These are phyloP conservation scores for Taxawa tesnikishii DNA, from an alignment of 2,329 filamentous ascomycete genomes.

Conservation along the genomic window DNA sequence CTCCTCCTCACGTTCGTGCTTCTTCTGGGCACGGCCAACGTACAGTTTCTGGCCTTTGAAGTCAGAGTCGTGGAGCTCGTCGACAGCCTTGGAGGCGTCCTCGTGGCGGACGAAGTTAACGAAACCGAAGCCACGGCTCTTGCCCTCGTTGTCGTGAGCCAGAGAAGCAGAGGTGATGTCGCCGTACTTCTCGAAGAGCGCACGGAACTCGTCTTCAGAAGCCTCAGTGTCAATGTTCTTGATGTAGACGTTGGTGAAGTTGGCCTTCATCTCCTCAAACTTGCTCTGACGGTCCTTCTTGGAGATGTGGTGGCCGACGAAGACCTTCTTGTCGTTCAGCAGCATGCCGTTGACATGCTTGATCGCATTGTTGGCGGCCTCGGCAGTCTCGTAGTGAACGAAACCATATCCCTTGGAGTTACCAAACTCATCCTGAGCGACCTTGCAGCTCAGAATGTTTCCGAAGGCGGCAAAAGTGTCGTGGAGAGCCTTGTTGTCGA, in stretches of 20 bases:
- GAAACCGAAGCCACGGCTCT: constrained; percentile 89
- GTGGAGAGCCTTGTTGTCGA: constrained; percentile 99
- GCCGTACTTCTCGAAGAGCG: constrained; percentile 82
- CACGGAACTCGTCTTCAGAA: constrained; percentile 87
- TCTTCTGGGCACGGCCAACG: constrained; percentile 98
- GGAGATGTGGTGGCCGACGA: constrained; percentile 96
- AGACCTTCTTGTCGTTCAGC: constrained; percentile 99
- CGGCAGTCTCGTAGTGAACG: constrained; percentile 98
- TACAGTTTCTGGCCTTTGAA: constrained; percentile 94
- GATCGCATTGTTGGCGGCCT: constrained; percentile 92
- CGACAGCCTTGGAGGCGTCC: constrained; percentile 71
- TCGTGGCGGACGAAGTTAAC: constrained; percentile 92
- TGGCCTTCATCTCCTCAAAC: constrained; percentile 99
- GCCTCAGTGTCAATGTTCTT: constrained; percentile 88
- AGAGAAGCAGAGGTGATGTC: constrained; percentile 93
- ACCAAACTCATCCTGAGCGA: constrained; percentile 91
- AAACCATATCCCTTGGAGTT: constrained; percentile 99
- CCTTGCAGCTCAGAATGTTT: constrained; percentile 99
- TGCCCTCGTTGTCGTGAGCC: constrained; percentile 91
- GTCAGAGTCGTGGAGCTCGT: constrained; percentile 82
- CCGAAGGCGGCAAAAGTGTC: constrained; percentile 98
- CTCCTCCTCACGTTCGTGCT: constrained; percentile 99
- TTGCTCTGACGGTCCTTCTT: constrained; percentile 99
- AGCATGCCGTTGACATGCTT: constrained; percentile 99
- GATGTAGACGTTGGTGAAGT: constrained; percentile 99